phyloP scores from a whole-genome alignment of 202 grass and related monocot genomes.

The Digitaria exilis region DNA sequence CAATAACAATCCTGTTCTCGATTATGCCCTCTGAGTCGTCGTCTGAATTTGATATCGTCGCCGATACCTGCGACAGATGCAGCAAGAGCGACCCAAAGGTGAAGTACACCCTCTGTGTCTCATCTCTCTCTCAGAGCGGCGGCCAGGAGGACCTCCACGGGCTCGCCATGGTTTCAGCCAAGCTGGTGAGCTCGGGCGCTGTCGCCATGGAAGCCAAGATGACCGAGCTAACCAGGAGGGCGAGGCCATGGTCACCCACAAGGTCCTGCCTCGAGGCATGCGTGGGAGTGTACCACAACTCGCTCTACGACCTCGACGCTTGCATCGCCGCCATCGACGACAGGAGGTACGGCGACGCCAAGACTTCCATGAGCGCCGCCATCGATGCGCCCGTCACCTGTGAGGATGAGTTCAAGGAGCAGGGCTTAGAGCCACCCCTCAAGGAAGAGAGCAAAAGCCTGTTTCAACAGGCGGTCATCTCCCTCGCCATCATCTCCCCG shows the following conservation, averaged over 20 bases:
- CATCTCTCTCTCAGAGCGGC: conserved; percentile 36
- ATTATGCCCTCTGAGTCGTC: background rate
- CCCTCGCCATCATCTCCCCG: conserved; percentile 48
- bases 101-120: conserved; percentile 54
- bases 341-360: conserved; percentile 44
- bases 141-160: background rate
- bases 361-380: conserved; percentile 41
- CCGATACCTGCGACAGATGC: conserved; percentile 42
- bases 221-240: background rate
- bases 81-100: conserved; percentile 38
- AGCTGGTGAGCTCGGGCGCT: background rate
- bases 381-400: conserved; percentile 57
- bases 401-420: conserved; percentile 62
- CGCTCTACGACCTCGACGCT: conserved; percentile 24
- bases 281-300: conserved; percentile 41
- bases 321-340: conserved; percentile 38
- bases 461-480: conserved; percentile 57
- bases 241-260: background rate
- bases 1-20: background rate
- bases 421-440: conserved; percentile 46
- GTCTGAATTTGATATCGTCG: background rate
- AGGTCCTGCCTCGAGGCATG: conserved; percentile 62
- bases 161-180: conserved; percentile 37
- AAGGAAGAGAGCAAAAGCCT: conserved; percentile 23
- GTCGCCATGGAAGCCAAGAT: background rate